Conservation (phyloP, 371 early-diverging fungal genomes). For the Haplosporangium sp. region DNA sequence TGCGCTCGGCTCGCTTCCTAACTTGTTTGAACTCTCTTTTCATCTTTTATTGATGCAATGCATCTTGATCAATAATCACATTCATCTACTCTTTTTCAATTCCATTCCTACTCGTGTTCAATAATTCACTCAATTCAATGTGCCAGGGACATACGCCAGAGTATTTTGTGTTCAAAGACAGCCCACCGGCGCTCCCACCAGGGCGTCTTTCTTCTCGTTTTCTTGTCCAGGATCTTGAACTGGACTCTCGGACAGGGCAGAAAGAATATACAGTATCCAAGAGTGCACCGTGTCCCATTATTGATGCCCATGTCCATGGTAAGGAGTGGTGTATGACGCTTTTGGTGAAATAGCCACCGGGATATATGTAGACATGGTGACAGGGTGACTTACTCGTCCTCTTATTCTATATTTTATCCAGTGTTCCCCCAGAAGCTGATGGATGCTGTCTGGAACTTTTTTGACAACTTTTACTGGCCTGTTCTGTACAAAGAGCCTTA, state of each 20-base stretch:
- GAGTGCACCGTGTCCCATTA: conserved; percentile 43
- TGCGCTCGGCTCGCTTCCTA: no score
- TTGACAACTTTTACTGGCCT: conserved; percentile 54
- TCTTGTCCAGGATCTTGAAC: conserved; percentile 9
- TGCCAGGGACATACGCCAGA: conserved; percentile 42
- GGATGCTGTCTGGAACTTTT: conserved; percentile 56
- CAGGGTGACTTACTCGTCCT: background rate
- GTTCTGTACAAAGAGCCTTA: conserved; percentile 50
- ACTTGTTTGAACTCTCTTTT: no score
- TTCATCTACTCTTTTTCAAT: background rate
- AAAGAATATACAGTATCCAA: conserved; percentile 25
- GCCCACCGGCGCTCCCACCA: conserved; percentile 27
- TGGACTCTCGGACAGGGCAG: background rate
- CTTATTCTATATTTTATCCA: background rate
- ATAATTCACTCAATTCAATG: conserved; percentile 12
- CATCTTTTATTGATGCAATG: no score
- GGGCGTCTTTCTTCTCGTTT: conserved; percentile 29
- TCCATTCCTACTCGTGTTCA: background rate
- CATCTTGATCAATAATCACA: no score
- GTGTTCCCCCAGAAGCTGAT: conserved; percentile 53
- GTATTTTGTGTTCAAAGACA: conserved; percentile 35
- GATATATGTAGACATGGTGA: background rate
- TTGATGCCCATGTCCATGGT: conserved; percentile 56
- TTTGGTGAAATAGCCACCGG: background rate
- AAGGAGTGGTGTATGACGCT: background rate